Evolutionary conservation across 2,329 filamentous ascomycete genomes (phyloP).

Genomic region (Colletotrichum destructivum): DNA sequence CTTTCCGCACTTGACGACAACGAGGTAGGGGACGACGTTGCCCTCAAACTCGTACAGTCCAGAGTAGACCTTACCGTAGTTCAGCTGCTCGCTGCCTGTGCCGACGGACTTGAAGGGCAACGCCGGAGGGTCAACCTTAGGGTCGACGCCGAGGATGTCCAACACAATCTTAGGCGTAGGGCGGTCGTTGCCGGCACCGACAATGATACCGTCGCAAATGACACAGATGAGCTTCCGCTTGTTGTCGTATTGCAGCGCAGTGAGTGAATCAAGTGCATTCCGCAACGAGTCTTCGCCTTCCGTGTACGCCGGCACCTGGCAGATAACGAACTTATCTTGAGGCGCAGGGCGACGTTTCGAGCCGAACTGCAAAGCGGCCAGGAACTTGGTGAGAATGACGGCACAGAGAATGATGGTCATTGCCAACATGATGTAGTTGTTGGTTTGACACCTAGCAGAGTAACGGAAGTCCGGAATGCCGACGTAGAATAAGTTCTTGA

Average conservation of each 20-base stretch:
- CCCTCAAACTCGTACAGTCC: constrained; percentile 98
- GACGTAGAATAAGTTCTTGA: constrained; percentile 86
- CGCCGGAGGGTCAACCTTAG: constrained; percentile 94
- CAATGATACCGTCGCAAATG: constrained; percentile 97
- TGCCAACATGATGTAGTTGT: constrained; percentile 90
- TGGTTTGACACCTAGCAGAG: constrained; percentile 82
- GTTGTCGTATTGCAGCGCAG: constrained; percentile 96
- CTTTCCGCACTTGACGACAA: constrained; percentile 97
- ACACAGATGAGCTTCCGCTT: constrained; percentile 97
- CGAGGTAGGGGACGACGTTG: constrained; percentile 96
- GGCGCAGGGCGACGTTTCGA: constrained; percentile 90
- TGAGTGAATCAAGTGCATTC: constrained; percentile 94
- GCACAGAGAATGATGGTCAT: constrained; percentile 88
- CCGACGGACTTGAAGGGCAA: constrained; percentile 96
- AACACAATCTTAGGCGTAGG: constrained; percentile 98
- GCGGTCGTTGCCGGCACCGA: constrained; percentile 94
- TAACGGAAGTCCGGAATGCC: constrained; percentile 90
- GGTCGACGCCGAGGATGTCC: constrained; percentile 96
- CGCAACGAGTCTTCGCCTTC: constrained; percentile 96
- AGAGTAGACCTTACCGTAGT: constrained; percentile 98
- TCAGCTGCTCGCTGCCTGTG: constrained; percentile 89
- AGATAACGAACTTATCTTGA: constrained; percentile 99
- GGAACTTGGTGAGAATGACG: constrained; percentile 89
- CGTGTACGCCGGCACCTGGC: constrained; percentile 97
- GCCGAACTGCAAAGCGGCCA: constrained; percentile 93